Conservation (phyloP, 768 basidiomycete genomes). For the Auricularia cornea region DNA sequence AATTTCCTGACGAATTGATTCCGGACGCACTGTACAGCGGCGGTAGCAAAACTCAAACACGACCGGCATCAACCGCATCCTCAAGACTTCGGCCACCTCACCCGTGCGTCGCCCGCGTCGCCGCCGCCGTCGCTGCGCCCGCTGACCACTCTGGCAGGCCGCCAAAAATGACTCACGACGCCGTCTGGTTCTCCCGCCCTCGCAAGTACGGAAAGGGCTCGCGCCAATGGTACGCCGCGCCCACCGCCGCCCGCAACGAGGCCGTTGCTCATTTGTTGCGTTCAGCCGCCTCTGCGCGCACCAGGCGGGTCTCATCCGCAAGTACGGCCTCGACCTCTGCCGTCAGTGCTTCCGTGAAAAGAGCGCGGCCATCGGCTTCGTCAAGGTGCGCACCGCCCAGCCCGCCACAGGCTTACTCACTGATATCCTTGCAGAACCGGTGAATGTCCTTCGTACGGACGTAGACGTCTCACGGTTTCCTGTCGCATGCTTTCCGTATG, state of each 20-base stretch:
- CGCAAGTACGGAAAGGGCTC: conserved; percentile 93
- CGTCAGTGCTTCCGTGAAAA: conserved; percentile 99
- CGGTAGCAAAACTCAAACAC: too few relatives aligned
- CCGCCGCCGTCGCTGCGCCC: background rate
- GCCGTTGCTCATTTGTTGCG: background rate
- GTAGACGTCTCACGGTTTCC: background rate
- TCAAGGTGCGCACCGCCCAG: conserved; percentile 56
- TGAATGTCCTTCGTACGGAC: background rate
- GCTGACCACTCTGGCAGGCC: background rate
- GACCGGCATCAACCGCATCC: background rate
- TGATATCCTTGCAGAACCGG: background rate
- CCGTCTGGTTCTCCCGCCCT: conserved; percentile 95
- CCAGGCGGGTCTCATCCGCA: conserved; percentile 95
- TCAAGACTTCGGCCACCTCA: background rate
- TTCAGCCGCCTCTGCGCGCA: conserved; percentile 89
- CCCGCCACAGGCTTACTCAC: background rate
- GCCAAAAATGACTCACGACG: conserved; percentile 89
- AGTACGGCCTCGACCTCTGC: conserved; percentile 95
- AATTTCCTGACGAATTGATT: background rate
- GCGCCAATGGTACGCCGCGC: conserved; percentile 85
- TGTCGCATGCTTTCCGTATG: background rate
- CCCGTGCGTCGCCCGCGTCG: background rate
- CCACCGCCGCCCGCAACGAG: background rate
- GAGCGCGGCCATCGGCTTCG: conserved; percentile 85
- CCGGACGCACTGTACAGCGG: background rate